These are phyloP conservation scores for Solanum paucissectum DNA, from an alignment of 257 asterid genomes.

Conservation along the genomic window DNA sequence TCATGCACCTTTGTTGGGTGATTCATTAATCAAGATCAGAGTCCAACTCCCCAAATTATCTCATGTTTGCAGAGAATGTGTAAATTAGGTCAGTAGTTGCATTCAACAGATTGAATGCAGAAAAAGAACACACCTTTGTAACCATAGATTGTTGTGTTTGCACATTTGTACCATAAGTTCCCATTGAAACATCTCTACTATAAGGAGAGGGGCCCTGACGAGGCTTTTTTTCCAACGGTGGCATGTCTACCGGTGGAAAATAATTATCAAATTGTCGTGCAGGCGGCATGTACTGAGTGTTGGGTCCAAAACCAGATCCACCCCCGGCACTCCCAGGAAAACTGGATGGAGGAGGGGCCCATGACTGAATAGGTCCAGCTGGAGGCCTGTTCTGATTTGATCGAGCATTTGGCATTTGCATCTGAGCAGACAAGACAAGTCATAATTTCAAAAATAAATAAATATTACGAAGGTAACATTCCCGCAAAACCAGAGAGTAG, in stretches of 20 bases:
- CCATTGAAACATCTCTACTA: constrained; percentile 10
- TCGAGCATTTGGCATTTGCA: constrained; percentile 10
- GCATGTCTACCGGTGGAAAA: constrained; percentile 4
- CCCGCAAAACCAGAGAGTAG: background rate
- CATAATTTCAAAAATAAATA: background rate
- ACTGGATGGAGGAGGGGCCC: constrained; percentile 2
- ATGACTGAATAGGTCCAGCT: constrained; percentile 3
- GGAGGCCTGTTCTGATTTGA: constrained; percentile 5
- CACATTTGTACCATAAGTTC: background rate
- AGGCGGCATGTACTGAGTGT: constrained; percentile 4
- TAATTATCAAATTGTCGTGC: constrained; percentile 3
- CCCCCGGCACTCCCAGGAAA: constrained; percentile 4
- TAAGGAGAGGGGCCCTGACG: background rate
- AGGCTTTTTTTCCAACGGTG: constrained; percentile 6
- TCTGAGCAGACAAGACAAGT: background rate
- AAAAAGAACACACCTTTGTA: constrained; percentile 39
- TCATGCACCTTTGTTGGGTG: background rate
- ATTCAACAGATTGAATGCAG: background rate
- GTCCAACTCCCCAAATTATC: background rate
- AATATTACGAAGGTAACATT: background rate
- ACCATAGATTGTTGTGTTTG: constrained; percentile 43
- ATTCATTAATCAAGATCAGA: background rate
- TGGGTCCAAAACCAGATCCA: constrained; percentile 9
- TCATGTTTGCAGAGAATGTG: background rate
- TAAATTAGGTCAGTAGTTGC: background rate